These are phyloP conservation scores for Plectosphaerella sp. DNA, from an alignment of 2,329 filamentous ascomycete genomes.

Conservation along the genomic window DNA sequence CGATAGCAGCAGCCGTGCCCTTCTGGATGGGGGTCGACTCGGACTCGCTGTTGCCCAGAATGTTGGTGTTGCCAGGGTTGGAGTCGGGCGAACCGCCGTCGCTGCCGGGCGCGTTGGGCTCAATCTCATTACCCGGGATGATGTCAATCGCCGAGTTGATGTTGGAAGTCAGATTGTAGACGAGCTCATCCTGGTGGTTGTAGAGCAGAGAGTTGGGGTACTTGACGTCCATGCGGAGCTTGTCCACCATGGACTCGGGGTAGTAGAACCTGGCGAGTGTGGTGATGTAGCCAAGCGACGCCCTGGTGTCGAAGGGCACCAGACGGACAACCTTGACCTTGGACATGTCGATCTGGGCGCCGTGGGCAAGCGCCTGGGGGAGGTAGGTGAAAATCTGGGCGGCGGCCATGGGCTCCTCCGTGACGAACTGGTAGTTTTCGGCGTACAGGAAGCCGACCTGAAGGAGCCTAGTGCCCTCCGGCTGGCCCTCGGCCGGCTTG, in stretches of 20 bases:
- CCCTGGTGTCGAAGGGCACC: conserved; percentile 69
- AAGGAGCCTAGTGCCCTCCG: conserved; percentile 65
- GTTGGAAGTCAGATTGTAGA: conserved; percentile 68
- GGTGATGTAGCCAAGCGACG: conserved; percentile 70
- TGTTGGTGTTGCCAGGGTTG: conserved; percentile 28
- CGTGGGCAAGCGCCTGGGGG: conserved; percentile 65
- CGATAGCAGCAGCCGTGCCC: conserved; percentile 65
- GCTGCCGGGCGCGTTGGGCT: conserved; percentile 31
- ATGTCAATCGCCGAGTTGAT: conserved; percentile 83
- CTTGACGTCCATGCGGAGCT: conserved; percentile 64
- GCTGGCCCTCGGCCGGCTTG: conserved; percentile 44
- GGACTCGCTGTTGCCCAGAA: conserved; percentile 33
- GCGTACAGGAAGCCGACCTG: conserved; percentile 80
- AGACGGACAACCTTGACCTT: conserved; percentile 67
- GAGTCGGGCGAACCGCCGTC: conserved; percentile 28
- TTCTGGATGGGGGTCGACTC: conserved; percentile 54
- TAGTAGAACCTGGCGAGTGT: conserved; percentile 69
- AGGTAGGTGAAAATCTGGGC: conserved; percentile 81
- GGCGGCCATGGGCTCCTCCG: conserved; percentile 64
- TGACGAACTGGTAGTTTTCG: conserved; percentile 82
- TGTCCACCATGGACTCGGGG: conserved; percentile 63
- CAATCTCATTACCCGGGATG: conserved; percentile 37
- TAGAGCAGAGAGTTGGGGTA: conserved; percentile 72
- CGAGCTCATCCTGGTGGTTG: conserved; percentile 60
- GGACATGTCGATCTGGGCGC: conserved; percentile 47